Evolutionary conservation across 2,329 filamentous ascomycete species (phyloP), one percentile per base, ranked within the genome.

Genomic region (Nannizziopsis barbatae): DNA sequence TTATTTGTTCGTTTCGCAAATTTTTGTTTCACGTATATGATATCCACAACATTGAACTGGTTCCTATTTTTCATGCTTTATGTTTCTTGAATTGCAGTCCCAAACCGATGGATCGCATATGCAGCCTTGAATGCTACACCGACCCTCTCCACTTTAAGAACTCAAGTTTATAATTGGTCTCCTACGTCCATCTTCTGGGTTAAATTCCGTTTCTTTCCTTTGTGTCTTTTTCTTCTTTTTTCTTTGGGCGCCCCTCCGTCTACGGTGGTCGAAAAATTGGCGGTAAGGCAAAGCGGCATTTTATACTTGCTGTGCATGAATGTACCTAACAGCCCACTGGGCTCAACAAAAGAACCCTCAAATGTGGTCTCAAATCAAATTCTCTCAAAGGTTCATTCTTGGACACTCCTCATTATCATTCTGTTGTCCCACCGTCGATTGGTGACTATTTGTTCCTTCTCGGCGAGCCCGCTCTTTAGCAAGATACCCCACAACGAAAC

Each of bases 401-500:
- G n/a, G n/a, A n/a, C n/a, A n/a, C n/a, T n/a, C n/a, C n/a, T n/a
- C n/a, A n/a, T n/a, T n/a, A n/a, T n/a, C n/a, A n/a, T n/a, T n/a
- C n/a, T n/a, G n/a, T n/a, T 27, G 3, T 27, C 22, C 7, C 22
- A 4, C 4, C 22, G 22, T 27, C 22, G 22, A 27, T 27, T 27
- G 22, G 22, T 8, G n/a, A 37, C n/a, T 37, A n/a, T 9, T 37
- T 37, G 27, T 5, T 10, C 20, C 15, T 10, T 15, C 22, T 42
- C 14, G 32, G 6, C 41, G 12, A 22, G 22, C 32, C 33, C n/a
- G 11, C 39, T 20, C 18, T 18, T 36, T 38, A n/a, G 49, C 56
- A 15, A 52, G 56, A 65, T 65, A 67, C 17, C 52, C 53, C 39
- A 67, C 55, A 52, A 67, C 67, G 40, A 65, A 57, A n/a, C 63